phyloP scores from a whole-genome alignment of 2,329 filamentous ascomycete species.

The Hypocrella siamensis region DNA sequence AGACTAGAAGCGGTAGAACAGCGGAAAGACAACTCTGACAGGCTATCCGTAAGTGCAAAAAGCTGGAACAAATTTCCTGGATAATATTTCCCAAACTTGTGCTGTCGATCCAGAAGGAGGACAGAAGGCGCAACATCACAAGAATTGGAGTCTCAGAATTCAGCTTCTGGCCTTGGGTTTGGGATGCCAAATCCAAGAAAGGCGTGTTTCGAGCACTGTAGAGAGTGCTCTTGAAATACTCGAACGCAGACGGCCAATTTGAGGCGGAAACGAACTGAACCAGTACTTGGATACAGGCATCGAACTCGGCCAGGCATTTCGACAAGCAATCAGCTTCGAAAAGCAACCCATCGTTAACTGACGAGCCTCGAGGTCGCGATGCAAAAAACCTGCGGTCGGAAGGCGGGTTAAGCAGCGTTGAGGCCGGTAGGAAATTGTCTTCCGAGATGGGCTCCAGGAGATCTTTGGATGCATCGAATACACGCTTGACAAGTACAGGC shows the following conservation, averaged over 20 bases:
- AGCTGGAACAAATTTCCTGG: slow-evolving; percentile 51
- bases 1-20: slow-evolving; percentile 46
- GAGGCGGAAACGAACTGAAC: slow-evolving; percentile 50
- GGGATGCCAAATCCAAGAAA: slow-evolving; percentile 21
- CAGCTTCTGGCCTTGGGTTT: slow-evolving; percentile 17
- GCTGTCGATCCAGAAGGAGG: slow-evolving; percentile 49
- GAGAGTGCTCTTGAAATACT: slow-evolving; percentile 38
- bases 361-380: slow-evolving; percentile 11
- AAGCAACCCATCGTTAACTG: slow-evolving; percentile 7
- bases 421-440: slow-evolving; percentile 36
- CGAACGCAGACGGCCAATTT: slow-evolving; percentile 44
- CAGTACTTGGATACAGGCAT: slow-evolving; percentile 37
- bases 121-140: slow-evolving; percentile 40
- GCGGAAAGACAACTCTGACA: slow-evolving; percentile 50
- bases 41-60: slow-evolving; percentile 47
- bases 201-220: slow-evolving; percentile 31
- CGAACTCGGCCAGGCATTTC: slow-evolving; percentile 29
- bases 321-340: slow-evolving; percentile 12
- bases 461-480: slow-evolving; percentile 38
- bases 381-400: slow-evolving; percentile 20
- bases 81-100: slow-evolving; percentile 45
- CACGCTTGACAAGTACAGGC: slow-evolving; percentile 33
- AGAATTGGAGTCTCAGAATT: slow-evolving; percentile 38
- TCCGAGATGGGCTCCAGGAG: slow-evolving; percentile 45
- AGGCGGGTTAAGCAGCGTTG: slow-evolving; percentile 39